Evolutionary conservation across 2,329 filamentous ascomycete species (phyloP).

Genomic region (Pseudogymnoascus sp.): DNA sequence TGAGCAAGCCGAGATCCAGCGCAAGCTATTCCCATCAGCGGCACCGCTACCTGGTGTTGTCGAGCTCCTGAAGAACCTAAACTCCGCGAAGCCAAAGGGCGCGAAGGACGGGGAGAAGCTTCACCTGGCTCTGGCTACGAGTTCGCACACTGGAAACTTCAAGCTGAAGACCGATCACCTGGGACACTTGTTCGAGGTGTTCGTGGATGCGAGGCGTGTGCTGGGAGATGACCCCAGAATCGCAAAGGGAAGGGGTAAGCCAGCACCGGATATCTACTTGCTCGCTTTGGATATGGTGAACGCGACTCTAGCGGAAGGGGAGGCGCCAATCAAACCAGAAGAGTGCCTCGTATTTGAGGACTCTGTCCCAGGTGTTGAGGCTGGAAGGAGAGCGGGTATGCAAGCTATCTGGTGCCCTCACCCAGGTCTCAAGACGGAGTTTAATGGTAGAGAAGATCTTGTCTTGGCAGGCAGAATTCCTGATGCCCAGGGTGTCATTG

Average conservation of each 20-base stretch:
- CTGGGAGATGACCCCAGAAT: constrained; percentile 81
- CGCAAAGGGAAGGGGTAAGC: constrained; percentile 74
- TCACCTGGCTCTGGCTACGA: constrained; percentile 73
- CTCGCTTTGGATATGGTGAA: constrained; percentile 82
- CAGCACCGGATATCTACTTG: constrained; percentile 87
- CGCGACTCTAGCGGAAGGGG: constrained; percentile 53
- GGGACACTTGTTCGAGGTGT: constrained; percentile 51
- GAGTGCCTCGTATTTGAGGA: constrained; percentile 98
- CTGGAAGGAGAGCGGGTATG: constrained; percentile 86
- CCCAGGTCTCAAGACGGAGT: constrained; percentile 66
- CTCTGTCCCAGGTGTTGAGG: constrained; percentile 84
- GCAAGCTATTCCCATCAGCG: constrained; percentile 62
- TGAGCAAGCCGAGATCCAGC: constrained; percentile 55
- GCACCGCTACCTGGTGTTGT: constrained; percentile 71
- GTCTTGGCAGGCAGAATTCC: constrained; percentile 72
- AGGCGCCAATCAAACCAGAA: constrained; percentile 60
- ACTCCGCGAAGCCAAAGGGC: constrained; percentile 18
- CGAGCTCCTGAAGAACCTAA: constrained; percentile 54
- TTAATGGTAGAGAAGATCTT: constrained; percentile 64
- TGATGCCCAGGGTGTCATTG: constrained; percentile 31
- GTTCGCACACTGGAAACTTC: constrained; percentile 45
- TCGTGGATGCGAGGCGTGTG: constrained; percentile 62
- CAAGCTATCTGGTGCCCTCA: constrained; percentile 90
- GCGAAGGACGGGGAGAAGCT: constrained; percentile 37
- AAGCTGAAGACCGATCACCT: constrained; percentile 39